Evolutionary conservation across 164 flowering plant species (phyloP), one percentile per base, ranked within the genome.

Genomic region (Piper betle): DNA sequence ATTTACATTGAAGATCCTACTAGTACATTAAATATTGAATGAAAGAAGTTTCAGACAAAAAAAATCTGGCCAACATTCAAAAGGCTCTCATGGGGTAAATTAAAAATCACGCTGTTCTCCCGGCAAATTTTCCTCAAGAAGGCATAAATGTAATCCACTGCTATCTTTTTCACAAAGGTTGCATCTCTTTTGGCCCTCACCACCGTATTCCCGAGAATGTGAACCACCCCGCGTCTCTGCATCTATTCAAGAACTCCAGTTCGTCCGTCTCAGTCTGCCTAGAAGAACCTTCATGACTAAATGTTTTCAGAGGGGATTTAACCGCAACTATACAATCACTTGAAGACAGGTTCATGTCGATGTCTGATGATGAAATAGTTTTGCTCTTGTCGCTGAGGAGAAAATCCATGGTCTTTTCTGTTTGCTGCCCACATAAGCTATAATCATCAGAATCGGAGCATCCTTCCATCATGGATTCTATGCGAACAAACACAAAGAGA

Each of bases 401-500:
- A 60, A 55, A 61, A 5, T 80, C 88, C 25, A 72, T 66, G 0
- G 91, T 82, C 52, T 41, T 77, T 53, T 65, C 73, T 0, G 86
- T 82, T 66, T 83, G 84, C 69, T 80, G 84, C 20, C 81, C 88
- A 58, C 73, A 81, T 6, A 81, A n/a, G 62, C 73, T 74, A 39
- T 65, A 67, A 40, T 74, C 73, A 9, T 74, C 77, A 0, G 97
- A 90, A 64, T 93, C 97, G 10, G 98, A 87, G 62, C 83, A 82
- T 0, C 88, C 93, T 64, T 94, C 99, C 99, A 90, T 91, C 96
- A 94, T 82, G 0, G 85, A 68, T 74, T 94, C 99, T 0, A 88
- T 80, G 43, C 95, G 78, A 4, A 94, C 91, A 66, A 86, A 91
- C 71, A 77, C 25, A 68, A 82, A 85, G 7, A 94, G 81, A 62